Evolutionary conservation across 768 basidiomycete genomes (phyloP).

Genomic region (Coprinellus micaceus): DNA sequence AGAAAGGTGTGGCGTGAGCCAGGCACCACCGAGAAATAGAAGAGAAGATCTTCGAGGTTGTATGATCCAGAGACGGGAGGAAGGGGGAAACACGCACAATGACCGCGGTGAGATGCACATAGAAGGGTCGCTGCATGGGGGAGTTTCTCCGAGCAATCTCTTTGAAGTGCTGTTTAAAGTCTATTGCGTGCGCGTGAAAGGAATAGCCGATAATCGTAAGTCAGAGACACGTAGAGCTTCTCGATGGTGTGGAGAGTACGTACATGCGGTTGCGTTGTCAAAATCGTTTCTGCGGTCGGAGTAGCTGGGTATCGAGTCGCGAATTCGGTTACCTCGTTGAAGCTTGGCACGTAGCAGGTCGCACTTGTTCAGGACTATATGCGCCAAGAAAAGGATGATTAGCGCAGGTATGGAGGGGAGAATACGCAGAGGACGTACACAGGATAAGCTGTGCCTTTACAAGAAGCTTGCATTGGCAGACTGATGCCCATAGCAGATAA

Average conservation of each 20-base stretch:
- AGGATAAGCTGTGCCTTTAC: slow-evolving; percentile 53
- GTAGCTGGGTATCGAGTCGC: slow-evolving; percentile 69
- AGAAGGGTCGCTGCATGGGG: slow-evolving; percentile 63
- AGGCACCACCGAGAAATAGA: not conserved
- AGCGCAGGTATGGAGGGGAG: not conserved
- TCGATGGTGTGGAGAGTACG: slow-evolving; percentile 22
- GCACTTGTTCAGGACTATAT: slow-evolving; percentile 61
- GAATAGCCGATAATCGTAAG: slow-evolving; percentile 6
- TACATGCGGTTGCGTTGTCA: slow-evolving; percentile 66
- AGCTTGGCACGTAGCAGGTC: slow-evolving; percentile 74
- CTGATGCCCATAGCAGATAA: slow-evolving; percentile 70
- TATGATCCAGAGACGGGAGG: not conserved
- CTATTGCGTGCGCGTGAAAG: slow-evolving; percentile 30
- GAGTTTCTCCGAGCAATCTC: slow-evolving; percentile 65
- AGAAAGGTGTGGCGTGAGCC: not conserved
- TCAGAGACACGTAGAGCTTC: not conserved
- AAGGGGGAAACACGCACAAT: slow-evolving; percentile 47
- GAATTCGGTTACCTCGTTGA: slow-evolving; percentile 59
- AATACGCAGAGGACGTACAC: slow-evolving; percentile 33
- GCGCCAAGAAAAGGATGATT: slow-evolving; percentile 3
- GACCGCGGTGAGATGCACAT: slow-evolving; percentile 72
- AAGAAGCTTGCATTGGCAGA: slow-evolving; percentile 65
- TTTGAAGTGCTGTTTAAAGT: slow-evolving; percentile 78
- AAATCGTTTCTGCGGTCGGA: slow-evolving; percentile 71
- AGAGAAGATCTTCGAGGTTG: not conserved